phyloP scores from a whole-genome alignment of 768 basidiomycete genomes.

The Cystofilobasidium bisporidii region DNA sequence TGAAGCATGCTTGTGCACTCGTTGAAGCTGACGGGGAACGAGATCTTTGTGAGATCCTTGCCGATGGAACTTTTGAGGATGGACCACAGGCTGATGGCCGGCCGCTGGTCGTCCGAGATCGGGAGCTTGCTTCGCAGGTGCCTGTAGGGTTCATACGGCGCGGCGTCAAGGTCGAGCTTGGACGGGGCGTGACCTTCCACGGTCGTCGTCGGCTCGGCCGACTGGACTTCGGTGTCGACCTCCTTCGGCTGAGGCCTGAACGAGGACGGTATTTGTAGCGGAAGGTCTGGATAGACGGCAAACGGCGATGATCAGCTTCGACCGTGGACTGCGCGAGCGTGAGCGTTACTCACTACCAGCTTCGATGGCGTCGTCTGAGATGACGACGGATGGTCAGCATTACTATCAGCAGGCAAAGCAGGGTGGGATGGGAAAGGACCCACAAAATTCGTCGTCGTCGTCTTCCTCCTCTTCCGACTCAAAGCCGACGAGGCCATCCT shows the following conservation, averaged over 20 bases:
- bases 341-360: slow-evolving; percentile 45
- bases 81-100: slow-evolving; percentile 83
- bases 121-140: slow-evolving; percentile 54
- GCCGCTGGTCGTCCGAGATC: slow-evolving; percentile 64
- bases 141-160: slow-evolving; percentile 59
- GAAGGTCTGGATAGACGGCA: slow-evolving; percentile 48
- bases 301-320: neutral
- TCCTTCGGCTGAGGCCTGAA: slow-evolving; percentile 46
- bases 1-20: slow-evolving; percentile 86
- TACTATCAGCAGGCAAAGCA: too few relatives aligned
- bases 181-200: neutral
- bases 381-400: neutral
- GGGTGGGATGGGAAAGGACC: too few relatives aligned
- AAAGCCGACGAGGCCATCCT: slow-evolving; percentile 34
- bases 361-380: slow-evolving; percentile 80
- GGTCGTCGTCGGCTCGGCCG: slow-evolving; percentile 18
- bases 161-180: slow-evolving; percentile 36
- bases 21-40: slow-evolving; percentile 40
- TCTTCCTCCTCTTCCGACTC: slow-evolving; percentile 39
- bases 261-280: slow-evolving; percentile 55
- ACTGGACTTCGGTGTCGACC: slow-evolving; percentile 23
- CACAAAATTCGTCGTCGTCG: slow-evolving; percentile 65
- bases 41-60: slow-evolving; percentile 92
- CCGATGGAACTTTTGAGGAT: slow-evolving; percentile 92
- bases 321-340: slow-evolving; percentile 33